Conservation (phyloP, 345 rosid species). For the Bruguiera gymnorhiza region DNA sequence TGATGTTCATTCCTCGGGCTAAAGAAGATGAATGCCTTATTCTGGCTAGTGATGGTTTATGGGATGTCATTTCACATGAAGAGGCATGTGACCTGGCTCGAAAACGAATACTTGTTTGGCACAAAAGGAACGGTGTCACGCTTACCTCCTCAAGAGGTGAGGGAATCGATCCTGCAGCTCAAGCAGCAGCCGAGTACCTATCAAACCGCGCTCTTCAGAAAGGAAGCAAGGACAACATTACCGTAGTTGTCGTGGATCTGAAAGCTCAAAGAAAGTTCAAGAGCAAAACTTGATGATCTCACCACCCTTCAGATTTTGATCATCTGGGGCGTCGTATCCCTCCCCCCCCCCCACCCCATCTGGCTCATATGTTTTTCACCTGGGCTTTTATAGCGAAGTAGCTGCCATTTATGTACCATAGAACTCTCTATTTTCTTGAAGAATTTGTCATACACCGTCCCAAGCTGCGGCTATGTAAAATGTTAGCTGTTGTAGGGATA, state of each 20-base stretch:
- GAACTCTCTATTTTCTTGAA: conserved; percentile 1
- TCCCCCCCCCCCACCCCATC: not conserved
- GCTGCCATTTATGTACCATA: conserved; percentile 15
- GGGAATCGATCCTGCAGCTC: conserved; percentile 71
- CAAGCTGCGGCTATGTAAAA: conserved; percentile 25
- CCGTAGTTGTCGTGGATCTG: conserved; percentile 78
- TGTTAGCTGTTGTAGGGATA: conserved; percentile 25
- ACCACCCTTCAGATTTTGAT: not conserved
- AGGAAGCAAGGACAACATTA: conserved; percentile 90
- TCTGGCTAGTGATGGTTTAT: conserved; percentile 87
- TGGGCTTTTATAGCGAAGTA: conserved; percentile 25
- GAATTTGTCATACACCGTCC: not conserved
- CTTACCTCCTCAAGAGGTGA: conserved; percentile 46
- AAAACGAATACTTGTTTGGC: conserved; percentile 77
- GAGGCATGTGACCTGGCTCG: conserved; percentile 92
- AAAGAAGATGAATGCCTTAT: conserved; percentile 91
- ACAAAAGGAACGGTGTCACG: conserved; percentile 62
- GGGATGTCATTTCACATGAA: conserved; percentile 94
- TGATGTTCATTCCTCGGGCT: conserved; percentile 66
- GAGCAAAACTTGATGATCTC: conserved; percentile 47
- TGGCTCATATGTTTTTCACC: conserved; percentile 28
- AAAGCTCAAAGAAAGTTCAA: conserved; percentile 92
- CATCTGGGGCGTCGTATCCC: conserved; percentile 19
- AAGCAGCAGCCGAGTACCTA: conserved; percentile 87
- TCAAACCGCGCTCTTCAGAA: conserved; percentile 75